Percentiles rank a stretch among this genome's conserved stretches.
Conservation (phyloP, 2,329 filamentous ascomycete species). For the Alternaria longipes region DNA sequence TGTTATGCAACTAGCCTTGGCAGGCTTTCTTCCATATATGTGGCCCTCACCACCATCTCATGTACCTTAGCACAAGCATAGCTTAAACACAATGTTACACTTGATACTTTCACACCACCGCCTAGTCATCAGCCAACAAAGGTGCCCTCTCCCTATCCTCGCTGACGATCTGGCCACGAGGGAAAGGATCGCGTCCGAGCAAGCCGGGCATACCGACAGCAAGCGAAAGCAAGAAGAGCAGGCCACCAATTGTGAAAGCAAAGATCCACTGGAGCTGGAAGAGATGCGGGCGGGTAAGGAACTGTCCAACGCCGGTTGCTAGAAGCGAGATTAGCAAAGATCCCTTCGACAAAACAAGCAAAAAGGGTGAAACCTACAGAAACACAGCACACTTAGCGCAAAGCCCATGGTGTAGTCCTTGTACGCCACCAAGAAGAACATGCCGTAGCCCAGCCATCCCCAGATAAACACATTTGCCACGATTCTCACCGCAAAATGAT, state of each 20-base stretch:
- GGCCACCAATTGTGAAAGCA: slow-evolving; percentile 80
- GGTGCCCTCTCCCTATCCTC: slow-evolving; percentile 65
- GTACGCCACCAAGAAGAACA: slow-evolving; percentile 77
- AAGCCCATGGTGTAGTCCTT: slow-evolving; percentile 84
- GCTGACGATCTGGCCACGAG: slow-evolving; percentile 53
- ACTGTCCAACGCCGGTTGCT: slow-evolving; percentile 79
- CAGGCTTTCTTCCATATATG: no score
- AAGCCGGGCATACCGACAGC: slow-evolving; percentile 70
- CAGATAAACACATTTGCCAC: slow-evolving; percentile 90
- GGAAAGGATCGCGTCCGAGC: slow-evolving; percentile 67
- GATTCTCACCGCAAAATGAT: slow-evolving; percentile 74
- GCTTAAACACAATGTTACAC: no score
- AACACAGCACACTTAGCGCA: slow-evolving; percentile 74
- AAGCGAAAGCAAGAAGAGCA: slow-evolving; percentile 75
- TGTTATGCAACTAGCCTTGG: no score
- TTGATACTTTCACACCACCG: fast-evolving
- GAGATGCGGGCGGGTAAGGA: slow-evolving; percentile 73
- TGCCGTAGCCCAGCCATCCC: slow-evolving; percentile 78
- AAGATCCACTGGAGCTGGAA: slow-evolving; percentile 93
- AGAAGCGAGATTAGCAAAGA: slow-evolving; percentile 6
- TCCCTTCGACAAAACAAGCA: neutral
- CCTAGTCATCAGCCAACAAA: slow-evolving; percentile 54
- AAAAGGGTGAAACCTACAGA: slow-evolving; percentile 61
- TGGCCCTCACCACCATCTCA: no score
- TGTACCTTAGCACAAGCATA: no score